A percentile compares a stretch with the other conserved stretches of the same genome.
These are phyloP conservation scores for Neopestalotiopsis sp. DNA, from an alignment of 2,329 filamentous ascomycete species.

Conservation along the genomic window DNA sequence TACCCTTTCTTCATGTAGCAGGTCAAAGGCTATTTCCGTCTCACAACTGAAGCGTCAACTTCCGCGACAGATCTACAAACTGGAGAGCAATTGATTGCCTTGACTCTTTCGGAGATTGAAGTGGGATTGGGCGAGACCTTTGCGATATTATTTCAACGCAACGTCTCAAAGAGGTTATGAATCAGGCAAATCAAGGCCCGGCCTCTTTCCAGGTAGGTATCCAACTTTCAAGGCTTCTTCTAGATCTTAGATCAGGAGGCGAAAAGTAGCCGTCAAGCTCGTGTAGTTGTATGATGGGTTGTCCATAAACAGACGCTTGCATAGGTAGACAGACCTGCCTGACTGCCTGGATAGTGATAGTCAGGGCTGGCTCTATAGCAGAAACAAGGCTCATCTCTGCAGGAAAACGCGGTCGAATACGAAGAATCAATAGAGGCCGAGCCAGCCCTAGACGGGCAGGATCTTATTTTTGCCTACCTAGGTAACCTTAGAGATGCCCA, in stretches of 20 bases:
- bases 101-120: constrained; percentile 1
- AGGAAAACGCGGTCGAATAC: constrained; percentile 3
- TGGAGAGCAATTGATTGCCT: neutral
- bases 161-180: neutral
- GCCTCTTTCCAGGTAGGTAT: neutral
- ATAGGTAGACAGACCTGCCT: neutral
- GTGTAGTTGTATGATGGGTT: neutral
- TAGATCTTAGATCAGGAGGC: neutral
- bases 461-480: neutral
- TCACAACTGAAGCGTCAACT: neutral
- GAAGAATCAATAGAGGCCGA: neutral
- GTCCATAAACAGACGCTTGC: too few relatives aligned
- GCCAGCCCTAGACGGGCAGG: neutral
- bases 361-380: neutral
- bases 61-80: neutral
- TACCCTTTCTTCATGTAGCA: constrained; percentile 9
- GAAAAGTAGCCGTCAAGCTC: neutral
- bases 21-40: neutral
- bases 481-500: neutral
- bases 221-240: too few relatives aligned
- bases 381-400: neutral
- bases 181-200: neutral
- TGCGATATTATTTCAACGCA: neutral
- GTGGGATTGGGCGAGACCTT: constrained; percentile 1
- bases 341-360: neutral